Base-by-base conservation (phyloP, 495 filamentous ascomycete species). In the Aspergillus homomorphus region DNA sequence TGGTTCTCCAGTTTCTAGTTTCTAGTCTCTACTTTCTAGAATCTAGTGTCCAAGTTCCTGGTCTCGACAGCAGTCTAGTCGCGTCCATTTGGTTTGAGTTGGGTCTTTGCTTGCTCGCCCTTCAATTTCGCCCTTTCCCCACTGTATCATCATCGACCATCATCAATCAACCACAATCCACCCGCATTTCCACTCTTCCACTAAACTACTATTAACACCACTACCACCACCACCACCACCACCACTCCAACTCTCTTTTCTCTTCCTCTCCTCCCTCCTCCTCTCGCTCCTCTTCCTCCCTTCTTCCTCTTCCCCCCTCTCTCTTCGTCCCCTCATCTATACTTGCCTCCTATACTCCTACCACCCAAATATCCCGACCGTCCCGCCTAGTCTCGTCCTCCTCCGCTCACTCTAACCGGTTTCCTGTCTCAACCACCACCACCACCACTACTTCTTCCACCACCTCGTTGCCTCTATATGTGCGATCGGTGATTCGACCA, bases 61-160 rank as follows among this genome's bases (percentile, higher is more conserved):
- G n/a, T n/a, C n/a, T n/a, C n/a, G n/a, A n/a, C n/a, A n/a, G n/a
- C n/a, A n/a, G n/a, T n/a, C n/a, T n/a, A n/a, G n/a, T n/a, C n/a
- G n/a, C n/a, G 45, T 23, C 50, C 54, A 58, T 51, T 38, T 38
- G 53, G 44, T n/a, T 28, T 45, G 21, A 51, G 10, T 24, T 54
- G 42, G 20, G 24, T 30, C 53, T 45, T 51, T 61, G 44, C 60
- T 63, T 45, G 53, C 41, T 45, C 51, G 59, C 55, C 59, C 55
- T 60, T 58, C 58, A 57, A 64, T 62, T 53, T 62, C 45, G 30
- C 44, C 46, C 57, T 58, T 62, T 58, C 62, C 54, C 62, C 60
- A 62, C 65, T 60, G 57, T 53, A 55, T 63, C 58, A 56, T 53
- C 45, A 51, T 44, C 51, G 26, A 56, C 46, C 49, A 59, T 59